Evolutionary conservation across 495 filamentous ascomycete genomes (phyloP).

Genomic region (Penicillium bovifimosum): DNA sequence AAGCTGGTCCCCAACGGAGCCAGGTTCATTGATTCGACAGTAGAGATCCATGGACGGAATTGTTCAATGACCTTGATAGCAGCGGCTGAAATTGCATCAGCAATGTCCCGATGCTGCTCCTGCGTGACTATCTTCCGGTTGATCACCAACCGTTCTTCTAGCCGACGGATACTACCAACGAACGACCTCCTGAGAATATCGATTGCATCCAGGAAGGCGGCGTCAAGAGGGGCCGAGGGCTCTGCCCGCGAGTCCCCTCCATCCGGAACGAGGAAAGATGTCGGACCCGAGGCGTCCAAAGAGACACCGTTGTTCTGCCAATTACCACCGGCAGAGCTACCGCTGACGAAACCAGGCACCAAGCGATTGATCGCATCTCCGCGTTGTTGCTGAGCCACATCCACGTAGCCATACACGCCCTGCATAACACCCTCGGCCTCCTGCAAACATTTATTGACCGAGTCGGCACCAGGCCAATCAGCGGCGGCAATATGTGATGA

Average conservation of each 20-base stretch:
- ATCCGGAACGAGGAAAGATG: conserved; percentile 78
- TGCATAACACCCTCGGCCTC: conserved; percentile 94
- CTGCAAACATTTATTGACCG: conserved; percentile 85
- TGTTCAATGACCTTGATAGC: conserved; percentile 75
- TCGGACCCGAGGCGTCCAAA: conserved; percentile 61
- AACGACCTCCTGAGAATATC: conserved; percentile 79
- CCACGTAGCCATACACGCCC: conserved; percentile 91
- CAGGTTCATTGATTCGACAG: conserved; percentile 84
- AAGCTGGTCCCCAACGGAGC: conserved; percentile 65
- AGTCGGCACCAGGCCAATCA: conserved; percentile 82
- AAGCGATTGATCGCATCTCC: conserved; percentile 86
- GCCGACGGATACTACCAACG: conserved; percentile 69
- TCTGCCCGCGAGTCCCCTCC: conserved; percentile 63
- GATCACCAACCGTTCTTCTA: conserved; percentile 76
- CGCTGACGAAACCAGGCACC: conserved; percentile 83
- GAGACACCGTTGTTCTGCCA: conserved; percentile 90
- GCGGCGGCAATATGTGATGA: conserved; percentile 97
- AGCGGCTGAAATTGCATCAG: conserved; percentile 67
- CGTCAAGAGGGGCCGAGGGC: conserved; percentile 66
- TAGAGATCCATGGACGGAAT: conserved; percentile 80
- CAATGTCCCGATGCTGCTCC: conserved; percentile 63
- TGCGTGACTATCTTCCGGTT: conserved; percentile 71
- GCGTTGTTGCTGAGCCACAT: conserved; percentile 85
- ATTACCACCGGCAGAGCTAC: conserved; percentile 73
- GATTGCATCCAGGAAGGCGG: conserved; percentile 69